Evolutionary conservation across 2,329 filamentous ascomycete species (phyloP), one percentile per base, ranked within the genome.

Genomic region (Monosporascus cannonballus): DNA sequence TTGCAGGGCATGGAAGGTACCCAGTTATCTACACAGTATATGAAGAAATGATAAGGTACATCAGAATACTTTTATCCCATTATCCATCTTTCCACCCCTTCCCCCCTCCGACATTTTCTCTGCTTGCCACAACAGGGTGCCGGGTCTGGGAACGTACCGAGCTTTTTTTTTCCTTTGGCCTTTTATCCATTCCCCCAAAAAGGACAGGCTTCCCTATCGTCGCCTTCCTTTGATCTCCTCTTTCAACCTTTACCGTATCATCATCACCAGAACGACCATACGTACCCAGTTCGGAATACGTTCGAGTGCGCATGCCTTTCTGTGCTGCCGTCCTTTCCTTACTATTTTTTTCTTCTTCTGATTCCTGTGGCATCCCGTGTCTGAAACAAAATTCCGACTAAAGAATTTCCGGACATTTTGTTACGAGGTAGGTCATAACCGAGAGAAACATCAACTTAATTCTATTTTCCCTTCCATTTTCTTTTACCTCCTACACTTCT

Each of bases 281-380:
- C 42, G 3, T 6, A 46, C 25, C 24, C 6, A 34, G 20, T 46
- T 46, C 42, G 20, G 14, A 17, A n/a, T 46, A 46, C 24, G 25
- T 46, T 27, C 11, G 42, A 25, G 42, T 46, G 42, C 42, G 42
- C 42, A 34, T 9, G 42, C 42, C 15, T 46, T 30, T 27, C 42
- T 46, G 42, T 46, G 42, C 42, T 46, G 42, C 42, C 42, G 42
- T 46, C 42, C 42, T 24, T 46, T 46, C 42, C 42, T 46, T 46
- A 34, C 30, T 14, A 14, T 9, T 27, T 34, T 46, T 46, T 46
- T 46, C 25, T 42, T 20, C 20, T 46, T 46, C 25, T 30, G 42
- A 25, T 46, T 46, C 24, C 42, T 46, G 24, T 46, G n/a, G 42
- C 42, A 46, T 46, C 24, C 24, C 42, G 42, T 46, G 42, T 46